These are phyloP conservation scores for Amphibolis antarctica DNA, from an alignment of 106 monocot genomes.

Conservation along the genomic window DNA sequence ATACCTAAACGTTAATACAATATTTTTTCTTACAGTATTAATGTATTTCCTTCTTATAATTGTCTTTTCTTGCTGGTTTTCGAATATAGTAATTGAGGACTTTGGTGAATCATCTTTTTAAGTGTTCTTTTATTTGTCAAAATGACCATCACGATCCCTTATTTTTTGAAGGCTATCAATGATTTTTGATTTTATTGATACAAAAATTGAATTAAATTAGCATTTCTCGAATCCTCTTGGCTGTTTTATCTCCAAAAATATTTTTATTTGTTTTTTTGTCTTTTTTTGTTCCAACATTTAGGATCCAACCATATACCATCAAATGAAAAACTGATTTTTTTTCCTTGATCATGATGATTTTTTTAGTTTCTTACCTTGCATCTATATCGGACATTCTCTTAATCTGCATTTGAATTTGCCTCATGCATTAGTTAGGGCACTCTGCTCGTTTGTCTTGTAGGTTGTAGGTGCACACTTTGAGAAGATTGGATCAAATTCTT, in stretches of 20 bases:
- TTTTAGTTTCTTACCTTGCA: not conserved
- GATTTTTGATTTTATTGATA: not conserved
- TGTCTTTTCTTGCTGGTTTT: not conserved
- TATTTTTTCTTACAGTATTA: no score
- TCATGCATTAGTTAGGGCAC: not conserved
- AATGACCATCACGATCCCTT: no score
- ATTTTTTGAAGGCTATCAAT: not conserved
- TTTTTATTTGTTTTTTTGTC: not conserved
- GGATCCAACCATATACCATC: not conserved
- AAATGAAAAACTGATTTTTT: not conserved
- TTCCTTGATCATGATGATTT: not conserved
- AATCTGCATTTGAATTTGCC: not conserved
- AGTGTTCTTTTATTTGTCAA: no score
- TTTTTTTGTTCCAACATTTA: not conserved
- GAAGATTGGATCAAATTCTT: slow-evolving; percentile 87
- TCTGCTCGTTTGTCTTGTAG: slow-evolving; percentile 28
- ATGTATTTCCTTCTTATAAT: no score
- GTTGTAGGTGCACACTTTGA: slow-evolving; percentile 97
- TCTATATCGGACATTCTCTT: not conserved
- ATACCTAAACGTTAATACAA: no score
- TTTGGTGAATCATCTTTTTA: no score
- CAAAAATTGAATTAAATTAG: not conserved
- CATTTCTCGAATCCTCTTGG: not conserved
- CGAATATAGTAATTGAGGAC: not conserved
- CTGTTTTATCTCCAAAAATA: not conserved